These are phyloP conservation scores for Lactarius hatsudake DNA, from an alignment of 768 basidiomycete genomes.

Conservation along the genomic window DNA sequence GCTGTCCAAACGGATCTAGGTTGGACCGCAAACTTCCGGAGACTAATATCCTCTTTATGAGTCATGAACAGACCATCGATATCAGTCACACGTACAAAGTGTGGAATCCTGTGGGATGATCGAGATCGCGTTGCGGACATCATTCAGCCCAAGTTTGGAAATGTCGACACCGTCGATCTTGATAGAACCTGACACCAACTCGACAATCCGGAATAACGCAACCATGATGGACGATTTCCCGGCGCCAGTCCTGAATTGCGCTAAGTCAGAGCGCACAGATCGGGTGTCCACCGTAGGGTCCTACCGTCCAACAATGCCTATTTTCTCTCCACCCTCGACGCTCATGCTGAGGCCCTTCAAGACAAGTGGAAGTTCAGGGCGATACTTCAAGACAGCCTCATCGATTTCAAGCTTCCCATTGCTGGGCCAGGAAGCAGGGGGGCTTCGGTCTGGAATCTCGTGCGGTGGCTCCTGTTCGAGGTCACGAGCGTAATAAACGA, in stretches of 20 bases:
- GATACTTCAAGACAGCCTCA: conserved; percentile 74
- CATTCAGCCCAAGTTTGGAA: conserved; percentile 76
- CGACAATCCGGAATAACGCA: conserved; percentile 82
- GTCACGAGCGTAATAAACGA: conserved; percentile 75
- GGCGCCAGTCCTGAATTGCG: conserved; percentile 59
- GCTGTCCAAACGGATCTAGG: conserved; percentile 82
- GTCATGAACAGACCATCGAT: conserved; percentile 34
- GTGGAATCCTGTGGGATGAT: conserved; percentile 84
- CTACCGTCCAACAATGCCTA: conserved; percentile 80
- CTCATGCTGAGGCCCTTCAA: conserved; percentile 77
- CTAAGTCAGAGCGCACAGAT: background rate
- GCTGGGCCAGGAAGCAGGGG: conserved; percentile 68
- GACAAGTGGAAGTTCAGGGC: conserved; percentile 84
- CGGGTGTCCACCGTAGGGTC: conserved; percentile 26
- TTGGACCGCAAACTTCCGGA: conserved; percentile 83
- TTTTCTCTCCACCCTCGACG: conserved; percentile 77
- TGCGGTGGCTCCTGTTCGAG: conserved; percentile 85
- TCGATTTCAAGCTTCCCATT: conserved; percentile 72
- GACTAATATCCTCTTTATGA: conserved; percentile 40
- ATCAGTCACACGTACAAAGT: conserved; percentile 39
- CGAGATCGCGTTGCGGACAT: conserved; percentile 63
- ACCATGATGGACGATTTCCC: conserved; percentile 91
- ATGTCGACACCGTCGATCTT: conserved; percentile 79
- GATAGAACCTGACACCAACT: conserved; percentile 74
- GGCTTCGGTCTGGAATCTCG: conserved; percentile 57